phyloP scores from a whole-genome alignment of 495 filamentous ascomycete species.

The Aspergillus cavernicola region DNA sequence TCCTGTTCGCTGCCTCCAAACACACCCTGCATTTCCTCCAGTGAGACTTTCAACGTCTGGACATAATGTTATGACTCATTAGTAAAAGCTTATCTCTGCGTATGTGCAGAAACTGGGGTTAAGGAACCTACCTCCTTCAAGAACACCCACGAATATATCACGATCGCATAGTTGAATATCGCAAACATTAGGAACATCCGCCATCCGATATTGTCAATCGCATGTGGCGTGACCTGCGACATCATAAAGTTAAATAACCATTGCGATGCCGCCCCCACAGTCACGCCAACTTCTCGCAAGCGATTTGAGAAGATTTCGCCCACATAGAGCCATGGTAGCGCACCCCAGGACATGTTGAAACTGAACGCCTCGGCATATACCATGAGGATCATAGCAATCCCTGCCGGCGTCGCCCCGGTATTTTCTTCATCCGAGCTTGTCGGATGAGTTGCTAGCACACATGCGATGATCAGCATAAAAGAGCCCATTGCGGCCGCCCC shows the following conservation, averaged over 20 bases:
- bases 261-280: slow-evolving; percentile 46
- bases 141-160: slow-evolving; percentile 45
- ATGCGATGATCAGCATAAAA: slow-evolving; percentile 51
- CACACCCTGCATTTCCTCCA: slow-evolving; percentile 37
- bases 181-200: slow-evolving; percentile 54
- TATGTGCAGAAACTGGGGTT: background rate
- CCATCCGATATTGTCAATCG: slow-evolving; percentile 49
- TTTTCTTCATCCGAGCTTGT: slow-evolving; percentile 25
- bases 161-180: slow-evolving; percentile 47
- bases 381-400: slow-evolving; percentile 48
- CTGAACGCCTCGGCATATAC: slow-evolving; percentile 47
- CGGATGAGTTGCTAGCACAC: slow-evolving; percentile 42
- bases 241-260: slow-evolving; percentile 57
- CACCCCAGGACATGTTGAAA: slow-evolving; percentile 40
- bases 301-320: slow-evolving; percentile 52
- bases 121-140: slow-evolving; percentile 39
- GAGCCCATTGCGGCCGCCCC: slow-evolving; percentile 50
- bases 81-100: background rate
- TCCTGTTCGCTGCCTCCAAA: slow-evolving; percentile 18
- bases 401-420: slow-evolving; percentile 30
- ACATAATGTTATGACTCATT: background rate
- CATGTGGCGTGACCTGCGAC: slow-evolving; percentile 50
- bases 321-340: slow-evolving; percentile 38
- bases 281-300: slow-evolving; percentile 46
- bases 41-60: slow-evolving; percentile 30